Conservation (phyloP, 2,329 filamentous ascomycete species). For the Dactylellina haptotyla region DNA sequence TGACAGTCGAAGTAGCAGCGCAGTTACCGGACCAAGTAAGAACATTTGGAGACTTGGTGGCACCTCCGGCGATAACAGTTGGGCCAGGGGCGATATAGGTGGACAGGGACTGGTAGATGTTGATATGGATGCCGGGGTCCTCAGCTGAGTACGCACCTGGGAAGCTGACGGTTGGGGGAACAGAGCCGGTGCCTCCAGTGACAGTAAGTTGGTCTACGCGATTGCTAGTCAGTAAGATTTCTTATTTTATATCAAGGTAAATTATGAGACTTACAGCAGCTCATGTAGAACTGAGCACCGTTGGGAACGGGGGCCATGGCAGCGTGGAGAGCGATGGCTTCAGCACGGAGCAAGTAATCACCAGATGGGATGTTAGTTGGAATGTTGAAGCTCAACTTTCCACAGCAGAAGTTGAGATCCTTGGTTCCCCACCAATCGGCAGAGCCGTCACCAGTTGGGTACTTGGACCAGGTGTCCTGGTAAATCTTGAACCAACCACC, state of each 20-base stretch:
- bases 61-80: slow-evolving; percentile 72
- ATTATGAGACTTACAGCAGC: slow-evolving; percentile 40
- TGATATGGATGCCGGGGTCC: slow-evolving; percentile 64
- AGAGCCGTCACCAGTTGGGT: slow-evolving; percentile 61
- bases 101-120: slow-evolving; percentile 63
- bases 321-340: slow-evolving; percentile 68
- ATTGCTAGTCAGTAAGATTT: not conserved
- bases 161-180: slow-evolving; percentile 63
- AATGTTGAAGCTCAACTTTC: slow-evolving; percentile 62
- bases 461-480: slow-evolving; percentile 60
- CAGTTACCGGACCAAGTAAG: slow-evolving; percentile 43
- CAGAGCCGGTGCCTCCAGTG: slow-evolving; percentile 28
- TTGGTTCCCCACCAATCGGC: slow-evolving; percentile 66
- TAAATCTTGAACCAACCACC: slow-evolving; percentile 68
- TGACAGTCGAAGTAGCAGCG: slow-evolving; percentile 41
- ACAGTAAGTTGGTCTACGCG: slow-evolving; percentile 43
- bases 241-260: not conserved
- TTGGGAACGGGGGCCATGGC: slow-evolving; percentile 58
- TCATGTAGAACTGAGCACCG: slow-evolving; percentile 53
- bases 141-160: slow-evolving; percentile 64
- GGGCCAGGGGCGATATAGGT: slow-evolving; percentile 64
- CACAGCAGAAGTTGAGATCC: slow-evolving; percentile 61
- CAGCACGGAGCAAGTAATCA: slow-evolving; percentile 68
- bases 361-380: slow-evolving; percentile 67
- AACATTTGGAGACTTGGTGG: slow-evolving; percentile 62